These are phyloP conservation scores for Aspergillus calidoustus DNA, from an alignment of 2,329 filamentous ascomycete species.

Conservation along the genomic window DNA sequence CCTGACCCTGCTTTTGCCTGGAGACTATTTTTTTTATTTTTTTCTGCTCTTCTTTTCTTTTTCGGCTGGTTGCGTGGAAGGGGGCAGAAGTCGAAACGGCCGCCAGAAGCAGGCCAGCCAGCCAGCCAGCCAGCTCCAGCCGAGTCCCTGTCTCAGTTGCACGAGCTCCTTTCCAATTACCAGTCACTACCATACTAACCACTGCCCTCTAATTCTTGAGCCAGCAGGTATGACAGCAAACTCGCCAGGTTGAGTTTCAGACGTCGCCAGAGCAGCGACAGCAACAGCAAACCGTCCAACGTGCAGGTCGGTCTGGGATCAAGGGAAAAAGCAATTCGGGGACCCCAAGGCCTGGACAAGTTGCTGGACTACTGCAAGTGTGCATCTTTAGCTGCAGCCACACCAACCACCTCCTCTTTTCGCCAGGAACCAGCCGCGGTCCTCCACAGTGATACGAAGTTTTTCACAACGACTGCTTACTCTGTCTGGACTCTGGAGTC, in stretches of 20 bases:
- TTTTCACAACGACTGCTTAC: background rate
- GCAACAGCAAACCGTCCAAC: conserved; percentile 2
- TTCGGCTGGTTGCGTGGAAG: conserved; percentile 32
- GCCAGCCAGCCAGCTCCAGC: conserved; percentile 7
- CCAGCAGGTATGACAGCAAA: background rate
- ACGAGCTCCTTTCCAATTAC: conserved; percentile 5
- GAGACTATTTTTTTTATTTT: conserved; percentile 12
- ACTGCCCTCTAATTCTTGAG: background rate
- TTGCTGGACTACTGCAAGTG: conserved; percentile 27
- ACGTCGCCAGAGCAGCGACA: conserved; percentile 5
- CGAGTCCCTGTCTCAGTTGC: conserved; percentile 12
- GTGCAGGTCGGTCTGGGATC: conserved; percentile 5
- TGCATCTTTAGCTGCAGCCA: conserved; percentile 23
- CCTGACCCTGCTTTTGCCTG: conserved; percentile 11
- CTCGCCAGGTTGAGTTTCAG: background rate
- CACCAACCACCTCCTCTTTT: conserved; percentile 15
- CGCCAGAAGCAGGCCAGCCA: conserved; percentile 11
- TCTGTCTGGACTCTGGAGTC: background rate
- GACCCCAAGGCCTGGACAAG: conserved; percentile 16
- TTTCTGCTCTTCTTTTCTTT: conserved; percentile 20
- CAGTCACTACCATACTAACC: no score
- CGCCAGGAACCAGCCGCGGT: conserved; percentile 13
- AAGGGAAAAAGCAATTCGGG: conserved; percentile 2
- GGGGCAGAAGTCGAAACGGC: conserved; percentile 20
- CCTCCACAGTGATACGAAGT: background rate